Evolutionary conservation across 106 monocot genomes (phyloP).

Genomic region (Iris macrosiphon): DNA sequence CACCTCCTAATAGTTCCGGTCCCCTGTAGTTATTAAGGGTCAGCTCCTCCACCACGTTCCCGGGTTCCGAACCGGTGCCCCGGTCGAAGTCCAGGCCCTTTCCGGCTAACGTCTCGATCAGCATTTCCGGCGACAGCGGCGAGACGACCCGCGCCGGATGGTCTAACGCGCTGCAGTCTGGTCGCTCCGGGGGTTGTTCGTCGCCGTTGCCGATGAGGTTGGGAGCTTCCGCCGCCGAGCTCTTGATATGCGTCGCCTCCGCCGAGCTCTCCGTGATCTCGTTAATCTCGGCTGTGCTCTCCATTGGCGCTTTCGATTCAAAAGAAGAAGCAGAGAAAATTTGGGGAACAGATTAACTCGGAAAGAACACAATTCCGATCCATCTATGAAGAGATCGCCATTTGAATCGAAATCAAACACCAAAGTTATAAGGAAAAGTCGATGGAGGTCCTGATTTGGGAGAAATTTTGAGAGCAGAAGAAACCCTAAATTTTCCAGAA

Average conservation of each 20-base stretch:
- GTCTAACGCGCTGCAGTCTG: constrained; percentile 20
- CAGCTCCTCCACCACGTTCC: constrained; percentile 43
- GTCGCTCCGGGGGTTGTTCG: background rate
- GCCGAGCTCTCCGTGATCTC: constrained; percentile 32
- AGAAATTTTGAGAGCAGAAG: too few species aligned
- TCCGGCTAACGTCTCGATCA: constrained; percentile 23
- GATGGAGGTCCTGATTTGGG: too few species aligned
- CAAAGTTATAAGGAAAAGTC: background rate
- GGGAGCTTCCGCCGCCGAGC: background rate
- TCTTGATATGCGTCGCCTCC: constrained; percentile 24
- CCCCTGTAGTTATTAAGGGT: constrained; percentile 37
- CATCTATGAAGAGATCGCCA: background rate
- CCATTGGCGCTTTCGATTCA: constrained; percentile 16
- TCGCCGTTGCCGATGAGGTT: background rate
- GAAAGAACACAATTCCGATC: too few species aligned
- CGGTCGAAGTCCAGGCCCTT: constrained; percentile 1
- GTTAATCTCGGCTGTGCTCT: constrained; percentile 39
- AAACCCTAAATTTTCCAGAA: constrained; percentile 7
- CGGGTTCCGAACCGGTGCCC: constrained; percentile 12
- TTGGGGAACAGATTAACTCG: background rate
- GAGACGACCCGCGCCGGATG: constrained; percentile 13
- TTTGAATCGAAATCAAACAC: background rate
- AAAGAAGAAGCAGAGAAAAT: background rate
- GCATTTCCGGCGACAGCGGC: constrained; percentile 19
- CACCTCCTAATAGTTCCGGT: constrained; percentile 14